These are phyloP conservation scores for Zymoseptoria pseudotritici DNA, from an alignment of 2,329 filamentous ascomycete genomes.

Conservation along the genomic window DNA sequence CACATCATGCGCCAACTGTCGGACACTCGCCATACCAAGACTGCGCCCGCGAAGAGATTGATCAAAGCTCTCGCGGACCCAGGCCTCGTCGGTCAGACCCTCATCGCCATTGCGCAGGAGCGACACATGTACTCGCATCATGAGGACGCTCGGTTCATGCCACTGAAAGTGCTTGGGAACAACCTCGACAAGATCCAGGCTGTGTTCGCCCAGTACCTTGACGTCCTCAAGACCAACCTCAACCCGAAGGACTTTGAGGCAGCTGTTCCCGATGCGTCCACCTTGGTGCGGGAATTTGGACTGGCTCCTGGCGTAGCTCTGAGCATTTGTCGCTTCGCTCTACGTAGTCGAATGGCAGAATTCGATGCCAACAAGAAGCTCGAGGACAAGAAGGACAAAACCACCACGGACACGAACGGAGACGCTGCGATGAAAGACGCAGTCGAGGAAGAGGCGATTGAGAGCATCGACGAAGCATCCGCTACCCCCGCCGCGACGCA, in stretches of 20 bases:
- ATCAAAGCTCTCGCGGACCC: slow-evolving; percentile 72
- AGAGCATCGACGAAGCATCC: slow-evolving; percentile 7
- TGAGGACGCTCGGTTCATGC: slow-evolving; percentile 54
- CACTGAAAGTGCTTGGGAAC: slow-evolving; percentile 82
- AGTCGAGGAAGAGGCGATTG: slow-evolving; percentile 5
- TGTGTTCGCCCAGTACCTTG: slow-evolving; percentile 79
- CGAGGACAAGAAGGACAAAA: slow-evolving; percentile 27
- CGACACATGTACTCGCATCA: slow-evolving; percentile 73
- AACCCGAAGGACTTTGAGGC: slow-evolving; percentile 67
- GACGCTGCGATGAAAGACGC: slow-evolving; percentile 47
- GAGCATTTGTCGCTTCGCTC: slow-evolving; percentile 67
- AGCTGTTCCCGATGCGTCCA: slow-evolving; percentile 65
- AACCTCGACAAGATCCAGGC: slow-evolving; percentile 86
- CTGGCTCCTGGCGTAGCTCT: slow-evolving; percentile 78
- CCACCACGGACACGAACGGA: slow-evolving; percentile 35
- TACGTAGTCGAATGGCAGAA: slow-evolving; percentile 57
- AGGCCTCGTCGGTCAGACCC: slow-evolving; percentile 68
- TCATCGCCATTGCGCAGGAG: slow-evolving; percentile 88
- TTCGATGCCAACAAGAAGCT: slow-evolving; percentile 31
- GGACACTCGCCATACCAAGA: slow-evolving; percentile 66
- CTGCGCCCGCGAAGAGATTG: slow-evolving; percentile 64
- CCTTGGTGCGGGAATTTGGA: slow-evolving; percentile 69
- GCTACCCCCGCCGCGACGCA: slow-evolving; percentile 3
- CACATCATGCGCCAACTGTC: slow-evolving; percentile 73
- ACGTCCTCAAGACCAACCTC: slow-evolving; percentile 76